Base-by-base conservation (phyloP, 805 yeast genomes). In the Ogataea nakhonphanomensis region DNA sequence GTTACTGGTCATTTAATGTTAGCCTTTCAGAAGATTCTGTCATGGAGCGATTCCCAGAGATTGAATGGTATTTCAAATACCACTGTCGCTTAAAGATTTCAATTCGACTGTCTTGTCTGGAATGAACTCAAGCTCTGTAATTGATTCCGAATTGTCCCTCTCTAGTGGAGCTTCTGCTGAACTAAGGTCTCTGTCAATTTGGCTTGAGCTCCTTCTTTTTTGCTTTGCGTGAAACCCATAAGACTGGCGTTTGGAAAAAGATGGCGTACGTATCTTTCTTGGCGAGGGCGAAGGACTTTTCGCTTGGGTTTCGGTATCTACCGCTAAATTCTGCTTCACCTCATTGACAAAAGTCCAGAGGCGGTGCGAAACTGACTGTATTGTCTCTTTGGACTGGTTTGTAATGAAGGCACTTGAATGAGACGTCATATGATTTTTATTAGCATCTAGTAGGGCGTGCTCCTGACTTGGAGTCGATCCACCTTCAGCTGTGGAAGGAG, bases 341-440 rank as follows among this genome's bases (percentile, higher is more conserved):
- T 73, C 79, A 49, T 65, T 70, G 7, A 74, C 74, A 53, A 74
- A 72, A 2, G 68, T 66, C 79, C 79, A 74, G 4, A 74, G 37
- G 9, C 74, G 70, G 30, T 54, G 57, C 0, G 73, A 62, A 2
- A 71, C 69, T 5, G 65, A 55, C 34, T 67, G 65, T 46, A 64
- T 51, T 4, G 61, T 58, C 34, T 59, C 70, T 12, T 51, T 57
- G 20, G 20, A 5, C 20, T 17, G 20, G 20, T 17, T 17, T 17
- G 20, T 5, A 17, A 17, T 17, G 20, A 5, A 17, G 5, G 20
- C 20, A 17, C 20, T 17, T 17, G 20, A 17, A 4, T 17, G 20
- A 4, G 20, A 3, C 5, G 20, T 17, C 3, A 17, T 17, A 5
- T 3, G 20, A 5, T 17, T 17, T 17, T 5, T 3, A 3, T 17